Evolutionary conservation across 805 yeast genomes (phyloP).

Genomic region (Wickerhamiella azymoides): DNA sequence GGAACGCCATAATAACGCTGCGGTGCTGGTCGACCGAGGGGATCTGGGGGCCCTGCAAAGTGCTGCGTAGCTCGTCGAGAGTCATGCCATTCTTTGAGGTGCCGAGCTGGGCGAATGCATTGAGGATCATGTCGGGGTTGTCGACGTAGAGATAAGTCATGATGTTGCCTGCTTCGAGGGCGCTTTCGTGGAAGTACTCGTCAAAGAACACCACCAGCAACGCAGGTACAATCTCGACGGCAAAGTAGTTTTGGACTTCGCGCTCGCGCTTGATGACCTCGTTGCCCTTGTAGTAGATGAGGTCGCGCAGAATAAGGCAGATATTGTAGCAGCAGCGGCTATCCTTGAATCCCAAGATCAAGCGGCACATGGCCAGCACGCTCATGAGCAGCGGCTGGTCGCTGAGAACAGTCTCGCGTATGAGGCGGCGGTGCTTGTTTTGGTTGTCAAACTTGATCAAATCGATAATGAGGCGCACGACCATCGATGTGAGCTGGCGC

Average conservation of each 20-base stretch:
- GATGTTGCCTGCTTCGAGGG: slow-evolving; percentile 83
- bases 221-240: slow-evolving; percentile 55
- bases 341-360: slow-evolving; percentile 70
- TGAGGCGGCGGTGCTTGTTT: slow-evolving; percentile 42
- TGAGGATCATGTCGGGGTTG: slow-evolving; percentile 1
- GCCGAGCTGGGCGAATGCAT: slow-evolving; percentile 2
- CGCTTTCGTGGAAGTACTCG: slow-evolving; percentile 71
- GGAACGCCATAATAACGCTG: slow-evolving; percentile 59
- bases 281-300: slow-evolving; percentile 38
- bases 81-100: slow-evolving; percentile 29
- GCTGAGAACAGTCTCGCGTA: slow-evolving; percentile 51
- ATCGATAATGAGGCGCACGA: slow-evolving; percentile 75
- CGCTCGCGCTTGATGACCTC: slow-evolving; percentile 55
- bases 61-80: slow-evolving; percentile 48
- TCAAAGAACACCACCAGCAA: slow-evolving; percentile 55
- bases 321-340: slow-evolving; percentile 88
- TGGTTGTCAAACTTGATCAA: slow-evolving; percentile 33
- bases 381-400: slow-evolving; percentile 62
- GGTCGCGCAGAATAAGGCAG: slow-evolving; percentile 60
- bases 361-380: slow-evolving; percentile 57
- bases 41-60: slow-evolving; percentile 38
- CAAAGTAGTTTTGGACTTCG: slow-evolving; percentile 50
- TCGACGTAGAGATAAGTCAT: slow-evolving; percentile 60
- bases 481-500: slow-evolving; percentile 85
- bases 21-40: slow-evolving; percentile 65